These are phyloP conservation scores for Fomitopsis pinicola DNA, from an alignment of 1,284 basidiomycete species.

Conservation along the genomic window DNA sequence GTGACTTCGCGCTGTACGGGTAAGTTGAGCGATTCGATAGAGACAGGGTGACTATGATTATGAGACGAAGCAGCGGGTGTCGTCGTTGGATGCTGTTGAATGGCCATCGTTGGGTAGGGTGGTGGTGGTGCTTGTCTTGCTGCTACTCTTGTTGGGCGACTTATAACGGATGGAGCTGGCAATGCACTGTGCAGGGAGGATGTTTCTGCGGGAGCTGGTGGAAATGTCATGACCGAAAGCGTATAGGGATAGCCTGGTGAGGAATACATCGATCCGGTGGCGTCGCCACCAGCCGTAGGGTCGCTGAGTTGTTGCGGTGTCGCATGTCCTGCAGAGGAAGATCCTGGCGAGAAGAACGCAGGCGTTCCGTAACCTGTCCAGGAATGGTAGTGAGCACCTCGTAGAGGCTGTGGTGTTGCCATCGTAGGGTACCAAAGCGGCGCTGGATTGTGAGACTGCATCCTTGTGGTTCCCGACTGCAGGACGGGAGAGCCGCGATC, in stretches of 20 bases:
- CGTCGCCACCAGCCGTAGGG: conserved; percentile 13
- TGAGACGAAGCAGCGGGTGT: neutral
- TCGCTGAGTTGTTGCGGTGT: conserved; percentile 9
- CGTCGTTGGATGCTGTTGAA: neutral
- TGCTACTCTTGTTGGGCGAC: neutral
- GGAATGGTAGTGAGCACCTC: conserved; percentile 1
- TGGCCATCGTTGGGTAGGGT: conserved; percentile 14
- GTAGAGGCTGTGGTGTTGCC: conserved; percentile 11
- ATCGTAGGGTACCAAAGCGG: conserved; percentile 3
- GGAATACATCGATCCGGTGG: conserved; percentile 13
- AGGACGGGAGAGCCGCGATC: neutral
- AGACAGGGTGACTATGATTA: neutral
- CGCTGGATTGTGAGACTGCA: conserved; percentile 12
- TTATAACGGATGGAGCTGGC: conserved; percentile 3
- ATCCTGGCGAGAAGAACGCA: conserved; percentile 23
- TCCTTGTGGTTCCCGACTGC: conserved; percentile 7
- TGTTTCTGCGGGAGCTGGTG: conserved; percentile 11
- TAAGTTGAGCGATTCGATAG: neutral
- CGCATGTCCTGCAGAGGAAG: conserved; percentile 15
- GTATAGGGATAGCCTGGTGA: conserved; percentile 18
- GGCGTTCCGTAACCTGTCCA: conserved; percentile 18
- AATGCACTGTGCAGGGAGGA: conserved; percentile 10
- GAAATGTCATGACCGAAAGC: conserved; percentile 6
- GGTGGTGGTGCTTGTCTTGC: conserved; percentile 5
- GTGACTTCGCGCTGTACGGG: neutral